phyloP scores from a whole-genome alignment of 371 early-diverging fungal species.

The Mortierella sp. region DNA sequence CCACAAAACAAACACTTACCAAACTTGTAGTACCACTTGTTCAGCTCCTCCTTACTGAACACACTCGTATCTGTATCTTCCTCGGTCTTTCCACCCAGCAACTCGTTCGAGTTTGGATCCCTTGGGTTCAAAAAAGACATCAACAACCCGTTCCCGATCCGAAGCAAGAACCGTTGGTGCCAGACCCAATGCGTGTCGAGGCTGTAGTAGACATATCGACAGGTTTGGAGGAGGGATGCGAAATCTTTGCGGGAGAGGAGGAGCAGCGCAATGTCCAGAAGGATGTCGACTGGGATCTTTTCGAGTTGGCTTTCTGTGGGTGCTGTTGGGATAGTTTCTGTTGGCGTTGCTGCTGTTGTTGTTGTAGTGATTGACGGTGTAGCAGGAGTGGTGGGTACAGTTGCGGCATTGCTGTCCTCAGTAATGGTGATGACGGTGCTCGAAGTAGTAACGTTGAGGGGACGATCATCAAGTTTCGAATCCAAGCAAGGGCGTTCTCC shows the following conservation, averaged over 20 bases:
- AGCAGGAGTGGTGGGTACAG: too few relatives aligned
- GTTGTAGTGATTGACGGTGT: too few relatives aligned
- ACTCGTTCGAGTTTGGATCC: not conserved
- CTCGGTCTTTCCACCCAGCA: not conserved
- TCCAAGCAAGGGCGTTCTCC: too few relatives aligned
- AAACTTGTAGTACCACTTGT: not conserved
- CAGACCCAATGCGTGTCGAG: constrained; percentile 2
- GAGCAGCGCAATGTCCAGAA: not conserved
- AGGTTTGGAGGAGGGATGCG: not conserved
- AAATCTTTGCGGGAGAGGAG: not conserved
- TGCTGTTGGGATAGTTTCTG: too few relatives aligned
- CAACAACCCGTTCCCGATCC: not conserved
- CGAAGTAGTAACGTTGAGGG: too few relatives aligned
- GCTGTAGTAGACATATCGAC: not conserved
- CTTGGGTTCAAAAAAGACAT: not conserved
- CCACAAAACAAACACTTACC: not conserved
- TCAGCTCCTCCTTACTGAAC: not conserved
- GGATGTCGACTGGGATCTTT: not conserved
- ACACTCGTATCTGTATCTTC: not conserved
- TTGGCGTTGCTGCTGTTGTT: not conserved
- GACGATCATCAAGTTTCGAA: too few relatives aligned
- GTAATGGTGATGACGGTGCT: too few relatives aligned
- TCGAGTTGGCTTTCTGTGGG: not conserved
- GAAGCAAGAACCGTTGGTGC: not conserved
- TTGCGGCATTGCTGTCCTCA: too few relatives aligned